Evolutionary conservation across 2,329 filamentous ascomycete genomes (phyloP).

Genomic region (Rhynchosporium graminicola): DNA sequence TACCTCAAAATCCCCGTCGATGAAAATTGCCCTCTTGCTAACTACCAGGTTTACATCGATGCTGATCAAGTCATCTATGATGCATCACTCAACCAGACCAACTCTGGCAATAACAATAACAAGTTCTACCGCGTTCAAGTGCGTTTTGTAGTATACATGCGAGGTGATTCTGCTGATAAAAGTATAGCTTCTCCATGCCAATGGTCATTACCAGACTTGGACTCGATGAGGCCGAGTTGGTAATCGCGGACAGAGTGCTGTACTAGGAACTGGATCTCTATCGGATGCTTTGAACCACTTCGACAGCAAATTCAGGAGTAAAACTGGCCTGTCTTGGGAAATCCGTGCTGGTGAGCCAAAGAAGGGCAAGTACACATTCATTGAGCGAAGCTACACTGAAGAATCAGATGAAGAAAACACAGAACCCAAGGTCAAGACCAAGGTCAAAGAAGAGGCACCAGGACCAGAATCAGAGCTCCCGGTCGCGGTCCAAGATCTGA

Average conservation of each 20-base stretch:
- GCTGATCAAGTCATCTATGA: slow-evolving; percentile 70
- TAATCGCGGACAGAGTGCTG: slow-evolving; percentile 53
- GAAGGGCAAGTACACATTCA: slow-evolving; percentile 73
- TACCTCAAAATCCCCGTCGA: slow-evolving; percentile 54
- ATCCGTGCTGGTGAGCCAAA: slow-evolving; percentile 58
- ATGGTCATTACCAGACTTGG: slow-evolving; percentile 59
- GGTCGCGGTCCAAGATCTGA: slow-evolving; percentile 63
- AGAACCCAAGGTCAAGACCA: slow-evolving; percentile 35
- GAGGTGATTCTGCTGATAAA: slow-evolving; percentile 1
- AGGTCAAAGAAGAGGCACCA: slow-evolving; percentile 39
- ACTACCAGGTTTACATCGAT: slow-evolving; percentile 63
- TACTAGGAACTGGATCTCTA: slow-evolving; percentile 47
- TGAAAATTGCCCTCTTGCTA: slow-evolving; percentile 44
- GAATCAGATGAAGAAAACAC: slow-evolving; percentile 62
- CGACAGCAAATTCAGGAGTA: slow-evolving; percentile 62
- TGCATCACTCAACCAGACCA: slow-evolving; percentile 77
- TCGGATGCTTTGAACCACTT: slow-evolving; percentile 52
- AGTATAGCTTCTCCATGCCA: slow-evolving; percentile 45
- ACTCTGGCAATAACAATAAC: slow-evolving; percentile 71
- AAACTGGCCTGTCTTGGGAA: slow-evolving; percentile 59
- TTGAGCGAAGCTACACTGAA: slow-evolving; percentile 75
- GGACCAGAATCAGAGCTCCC: slow-evolving; percentile 58
- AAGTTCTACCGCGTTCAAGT: slow-evolving; percentile 71
- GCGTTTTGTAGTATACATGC: not conserved
- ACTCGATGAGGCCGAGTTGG: slow-evolving; percentile 81